Conservation (phyloP, 768 basidiomycete species). For the Tylopilus balloui region DNA sequence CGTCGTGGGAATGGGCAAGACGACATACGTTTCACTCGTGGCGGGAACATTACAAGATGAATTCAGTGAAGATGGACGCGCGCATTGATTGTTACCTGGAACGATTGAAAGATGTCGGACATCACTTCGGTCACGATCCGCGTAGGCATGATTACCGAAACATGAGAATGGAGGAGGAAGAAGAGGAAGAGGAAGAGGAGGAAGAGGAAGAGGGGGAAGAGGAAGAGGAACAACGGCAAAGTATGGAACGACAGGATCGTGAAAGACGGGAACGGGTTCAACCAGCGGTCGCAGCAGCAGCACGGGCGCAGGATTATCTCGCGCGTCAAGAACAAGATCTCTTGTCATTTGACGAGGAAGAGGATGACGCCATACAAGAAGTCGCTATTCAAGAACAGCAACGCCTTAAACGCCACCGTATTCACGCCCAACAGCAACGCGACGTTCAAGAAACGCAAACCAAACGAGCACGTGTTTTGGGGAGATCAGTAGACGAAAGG, state of each 20-base stretch:
- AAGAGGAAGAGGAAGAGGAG: not conserved
- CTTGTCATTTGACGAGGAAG: slow-evolving; percentile 1
- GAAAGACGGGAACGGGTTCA: not conserved
- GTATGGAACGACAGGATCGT: not conserved
- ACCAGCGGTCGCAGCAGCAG: not conserved
- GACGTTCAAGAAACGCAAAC: not conserved
- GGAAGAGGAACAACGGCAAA: slow-evolving; percentile 4
- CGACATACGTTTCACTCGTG: slow-evolving; percentile 57
- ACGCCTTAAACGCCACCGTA: slow-evolving; percentile 16
- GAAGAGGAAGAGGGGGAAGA: not conserved
- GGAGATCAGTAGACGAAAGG: not conserved
- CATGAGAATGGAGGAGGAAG: not conserved
- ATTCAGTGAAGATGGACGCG: slow-evolving; percentile 38
- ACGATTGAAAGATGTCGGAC: slow-evolving; percentile 8
- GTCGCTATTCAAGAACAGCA: not conserved
- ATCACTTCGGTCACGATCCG: slow-evolving; percentile 22
- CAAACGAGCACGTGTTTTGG: slow-evolving; percentile 16
- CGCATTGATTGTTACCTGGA: slow-evolving; percentile 34
- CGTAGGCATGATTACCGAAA: slow-evolving; percentile 16
- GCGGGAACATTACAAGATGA: slow-evolving; percentile 55
- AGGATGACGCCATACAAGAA: not conserved
- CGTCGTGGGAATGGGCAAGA: slow-evolving; percentile 36
- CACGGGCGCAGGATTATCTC: not conserved
- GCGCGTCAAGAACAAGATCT: slow-evolving; percentile 1
- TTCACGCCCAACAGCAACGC: slow-evolving; percentile 1